Conservation (phyloP, 768 basidiomycete species). For the Podaxis mareebaensis region DNA sequence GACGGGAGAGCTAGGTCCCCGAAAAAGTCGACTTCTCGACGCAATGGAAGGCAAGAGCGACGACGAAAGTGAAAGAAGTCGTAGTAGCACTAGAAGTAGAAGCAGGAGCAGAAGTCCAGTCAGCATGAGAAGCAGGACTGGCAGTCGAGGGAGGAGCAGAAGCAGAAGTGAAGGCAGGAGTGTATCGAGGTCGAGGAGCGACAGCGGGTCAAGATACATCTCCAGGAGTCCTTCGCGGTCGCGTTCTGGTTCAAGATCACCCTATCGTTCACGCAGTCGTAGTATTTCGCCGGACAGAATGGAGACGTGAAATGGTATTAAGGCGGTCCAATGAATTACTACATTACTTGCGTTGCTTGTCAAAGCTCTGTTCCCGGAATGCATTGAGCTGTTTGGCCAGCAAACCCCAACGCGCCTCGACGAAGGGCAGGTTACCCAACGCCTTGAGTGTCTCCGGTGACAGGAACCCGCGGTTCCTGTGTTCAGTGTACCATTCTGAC, state of each 20-base stretch:
- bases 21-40: constrained; percentile 84
- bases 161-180: constrained; percentile 30
- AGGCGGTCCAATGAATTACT: constrained; percentile 17
- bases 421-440: constrained; percentile 53
- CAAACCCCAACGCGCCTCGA: constrained; percentile 69
- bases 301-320: constrained; percentile 31
- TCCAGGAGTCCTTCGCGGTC: constrained; percentile 68
- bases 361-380: constrained; percentile 50
- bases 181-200: constrained; percentile 25
- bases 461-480: constrained; percentile 75
- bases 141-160: constrained; percentile 32
- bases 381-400: constrained; percentile 61
- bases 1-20: constrained; percentile 81
- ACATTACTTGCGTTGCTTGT: constrained; percentile 38
- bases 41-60: constrained; percentile 81
- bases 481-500: constrained; percentile 77
- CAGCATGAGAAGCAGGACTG: constrained; percentile 15
- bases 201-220: constrained; percentile 52
- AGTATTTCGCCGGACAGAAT: constrained; percentile 62
- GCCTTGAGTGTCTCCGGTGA: constrained; percentile 56
- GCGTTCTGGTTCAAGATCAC: constrained; percentile 42
- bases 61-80: constrained; percentile 41
- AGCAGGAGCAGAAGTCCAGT: constrained; percentile 20
- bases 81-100: constrained; percentile 31
- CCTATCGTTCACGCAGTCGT: constrained; percentile 48